These are phyloP conservation scores for Xylariaceae sp. DNA, from an alignment of 2,329 filamentous ascomycete genomes.

Conservation along the genomic window DNA sequence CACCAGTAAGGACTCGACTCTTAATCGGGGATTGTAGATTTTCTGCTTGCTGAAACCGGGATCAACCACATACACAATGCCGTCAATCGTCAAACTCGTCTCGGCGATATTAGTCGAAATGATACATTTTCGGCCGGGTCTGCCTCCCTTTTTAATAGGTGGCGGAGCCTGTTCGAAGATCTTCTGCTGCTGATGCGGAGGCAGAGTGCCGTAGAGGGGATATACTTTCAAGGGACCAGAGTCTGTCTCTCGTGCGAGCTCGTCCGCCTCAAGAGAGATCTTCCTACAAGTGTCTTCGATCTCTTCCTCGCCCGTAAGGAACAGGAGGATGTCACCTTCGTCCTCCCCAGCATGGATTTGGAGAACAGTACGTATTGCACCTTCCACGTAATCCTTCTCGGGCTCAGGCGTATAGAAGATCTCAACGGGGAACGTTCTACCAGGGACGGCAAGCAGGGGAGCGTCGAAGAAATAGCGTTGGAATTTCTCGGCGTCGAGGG, in stretches of 20 bases:
- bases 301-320: constrained; percentile 96
- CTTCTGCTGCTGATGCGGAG: constrained; percentile 88
- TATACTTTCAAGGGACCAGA: constrained; percentile 89
- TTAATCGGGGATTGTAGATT: constrained; percentile 95
- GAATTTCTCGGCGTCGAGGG: constrained; percentile 96
- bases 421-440: constrained; percentile 93
- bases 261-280: constrained; percentile 86
- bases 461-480: constrained; percentile 96
- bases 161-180: constrained; percentile 91
- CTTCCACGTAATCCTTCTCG: constrained; percentile 95
- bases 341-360: constrained; percentile 94
- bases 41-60: constrained; percentile 99
- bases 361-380: constrained; percentile 88
- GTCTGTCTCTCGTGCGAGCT: constrained; percentile 88
- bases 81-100: constrained; percentile 95
- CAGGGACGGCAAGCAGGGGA: constrained; percentile 89
- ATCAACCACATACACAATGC: constrained; percentile 99
- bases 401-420: constrained; percentile 98
- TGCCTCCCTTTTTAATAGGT: constrained; percentile 72
- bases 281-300: constrained; percentile 96
- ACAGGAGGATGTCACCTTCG: constrained; percentile 91
- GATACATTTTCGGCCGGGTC: constrained; percentile 90
- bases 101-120: constrained; percentile 98
- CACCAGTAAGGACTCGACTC: constrained; percentile 95
- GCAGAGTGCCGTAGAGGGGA: constrained; percentile 90